A percentile compares a stretch with the other conserved stretches of the same genome.
These are phyloP conservation scores for Chlorella sp. DNA, from an alignment of 139 green algal genomes.

Conservation along the genomic window DNA sequence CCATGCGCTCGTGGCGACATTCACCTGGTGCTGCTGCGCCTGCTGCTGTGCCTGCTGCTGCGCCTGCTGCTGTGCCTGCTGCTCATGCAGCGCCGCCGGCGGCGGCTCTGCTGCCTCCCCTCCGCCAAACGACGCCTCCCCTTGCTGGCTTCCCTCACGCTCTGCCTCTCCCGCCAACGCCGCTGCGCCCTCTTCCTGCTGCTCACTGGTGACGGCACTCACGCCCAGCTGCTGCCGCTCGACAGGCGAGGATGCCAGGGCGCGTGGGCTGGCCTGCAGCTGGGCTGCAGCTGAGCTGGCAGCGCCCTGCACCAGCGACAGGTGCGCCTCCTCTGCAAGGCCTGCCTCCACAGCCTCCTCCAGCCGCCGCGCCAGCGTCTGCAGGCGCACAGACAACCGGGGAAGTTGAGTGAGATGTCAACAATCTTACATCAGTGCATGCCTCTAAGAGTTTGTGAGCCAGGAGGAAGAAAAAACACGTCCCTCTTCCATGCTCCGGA, in stretches of 20 bases:
- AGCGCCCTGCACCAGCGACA: background rate
- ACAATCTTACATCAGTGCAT: no score
- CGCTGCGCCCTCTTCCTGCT: background rate
- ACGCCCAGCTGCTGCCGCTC: background rate
- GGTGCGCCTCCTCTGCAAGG: background rate
- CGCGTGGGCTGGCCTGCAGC: background rate
- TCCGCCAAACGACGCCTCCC: background rate
- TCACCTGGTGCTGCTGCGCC: constrained; percentile 79
- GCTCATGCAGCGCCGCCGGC: background rate
- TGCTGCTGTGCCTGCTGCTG: constrained; percentile 66
- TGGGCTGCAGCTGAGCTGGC: background rate
- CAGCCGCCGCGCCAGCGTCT: constrained; percentile 39
- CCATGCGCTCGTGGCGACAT: constrained; percentile 96
- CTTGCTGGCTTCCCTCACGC: constrained; percentile 83
- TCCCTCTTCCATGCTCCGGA: no score
- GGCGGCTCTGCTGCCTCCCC: background rate
- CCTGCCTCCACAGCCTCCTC: background rate
- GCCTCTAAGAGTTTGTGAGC: no score
- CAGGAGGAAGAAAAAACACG: no score
- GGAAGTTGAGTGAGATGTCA: no score
- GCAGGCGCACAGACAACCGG: no score
- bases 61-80: no score
- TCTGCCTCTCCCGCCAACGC: background rate
- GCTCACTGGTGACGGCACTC: background rate
- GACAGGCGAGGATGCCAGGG: background rate